Evolutionary conservation across 257 asterid genomes (phyloP).

Genomic region (Solanum okadae): DNA sequence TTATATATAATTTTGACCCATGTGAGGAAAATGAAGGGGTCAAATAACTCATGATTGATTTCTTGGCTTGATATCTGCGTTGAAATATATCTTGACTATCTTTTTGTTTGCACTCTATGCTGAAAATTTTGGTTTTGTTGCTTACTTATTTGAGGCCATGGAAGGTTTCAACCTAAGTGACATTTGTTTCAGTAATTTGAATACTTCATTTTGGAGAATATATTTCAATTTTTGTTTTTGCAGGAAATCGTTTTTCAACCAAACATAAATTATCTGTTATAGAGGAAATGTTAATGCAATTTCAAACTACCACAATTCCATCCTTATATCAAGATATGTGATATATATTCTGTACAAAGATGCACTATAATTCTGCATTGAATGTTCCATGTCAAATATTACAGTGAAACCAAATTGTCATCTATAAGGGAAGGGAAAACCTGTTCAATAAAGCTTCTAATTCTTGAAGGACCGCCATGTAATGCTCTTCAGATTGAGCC

Average conservation of each 20-base stretch:
- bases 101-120: background rate
- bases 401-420: conserved; percentile 3
- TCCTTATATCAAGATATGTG: background rate
- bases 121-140: background rate
- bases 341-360: background rate
- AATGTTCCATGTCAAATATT: background rate
- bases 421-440: conserved; percentile 10
- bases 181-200: background rate
- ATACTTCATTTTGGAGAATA: background rate
- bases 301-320: background rate
- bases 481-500: conserved; percentile 30
- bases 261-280: background rate
- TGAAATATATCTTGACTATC: background rate
- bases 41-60: background rate
- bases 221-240: background rate
- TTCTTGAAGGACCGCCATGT: conserved; percentile 28
- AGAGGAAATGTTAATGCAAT: background rate
- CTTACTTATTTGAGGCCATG: background rate
- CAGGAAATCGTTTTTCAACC: background rate
- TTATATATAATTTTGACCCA: background rate
- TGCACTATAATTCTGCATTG: background rate
- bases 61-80: background rate
- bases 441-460: conserved; percentile 22
- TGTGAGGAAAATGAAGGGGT: background rate
- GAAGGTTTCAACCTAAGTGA: background rate